A percentile compares a stretch with the other conserved stretches of the same genome.
Evolutionary conservation across 164 flowering plant genomes (phyloP).

Genomic region (Tetracentron sinense): DNA sequence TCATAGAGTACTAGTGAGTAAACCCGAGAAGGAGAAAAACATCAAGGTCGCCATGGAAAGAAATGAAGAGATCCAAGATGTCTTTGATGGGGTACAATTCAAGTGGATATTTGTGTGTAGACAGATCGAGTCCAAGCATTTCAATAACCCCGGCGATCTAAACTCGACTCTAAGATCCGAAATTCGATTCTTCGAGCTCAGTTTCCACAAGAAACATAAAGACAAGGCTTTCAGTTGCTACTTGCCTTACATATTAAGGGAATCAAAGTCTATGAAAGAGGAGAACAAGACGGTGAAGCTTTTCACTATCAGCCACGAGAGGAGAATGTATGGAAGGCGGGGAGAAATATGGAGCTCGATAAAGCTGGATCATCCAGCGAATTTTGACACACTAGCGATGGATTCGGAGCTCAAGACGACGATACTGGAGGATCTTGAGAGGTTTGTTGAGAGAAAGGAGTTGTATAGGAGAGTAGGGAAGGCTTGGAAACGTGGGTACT

Average conservation of each 20-base stretch:
- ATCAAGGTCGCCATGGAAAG: conserved; percentile 21
- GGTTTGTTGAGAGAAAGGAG: conserved; percentile 42
- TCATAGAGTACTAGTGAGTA: conserved; percentile 20
- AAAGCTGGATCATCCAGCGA: conserved; percentile 52
- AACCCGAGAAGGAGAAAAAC: conserved; percentile 23
- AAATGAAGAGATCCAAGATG: conserved; percentile 21
- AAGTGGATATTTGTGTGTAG: conserved; percentile 26
- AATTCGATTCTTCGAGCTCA: conserved; percentile 10
- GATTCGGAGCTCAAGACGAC: conserved; percentile 37
- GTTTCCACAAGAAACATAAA: conserved; percentile 30
- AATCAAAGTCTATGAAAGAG: conserved; percentile 20
- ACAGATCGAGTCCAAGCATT: conserved; percentile 7
- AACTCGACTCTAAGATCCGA: conserved; percentile 10
- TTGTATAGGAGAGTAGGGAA: conserved; percentile 54
- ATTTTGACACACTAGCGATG: conserved; percentile 61
- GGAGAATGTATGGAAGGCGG: conserved; percentile 30
- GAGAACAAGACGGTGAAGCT: conserved; percentile 30
- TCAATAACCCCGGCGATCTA: conserved; percentile 10
- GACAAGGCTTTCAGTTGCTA: conserved; percentile 25
- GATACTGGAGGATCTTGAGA: conserved; percentile 49
- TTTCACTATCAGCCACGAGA: conserved; percentile 27
- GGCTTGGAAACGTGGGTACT: conserved; percentile 73
- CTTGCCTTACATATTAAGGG: conserved; percentile 24
- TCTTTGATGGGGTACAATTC: conserved; percentile 28
- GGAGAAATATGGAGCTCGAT: conserved; percentile 33